phyloP scores from a whole-genome alignment of 306 rosid species.

The Astragalus glycyphyllos region DNA sequence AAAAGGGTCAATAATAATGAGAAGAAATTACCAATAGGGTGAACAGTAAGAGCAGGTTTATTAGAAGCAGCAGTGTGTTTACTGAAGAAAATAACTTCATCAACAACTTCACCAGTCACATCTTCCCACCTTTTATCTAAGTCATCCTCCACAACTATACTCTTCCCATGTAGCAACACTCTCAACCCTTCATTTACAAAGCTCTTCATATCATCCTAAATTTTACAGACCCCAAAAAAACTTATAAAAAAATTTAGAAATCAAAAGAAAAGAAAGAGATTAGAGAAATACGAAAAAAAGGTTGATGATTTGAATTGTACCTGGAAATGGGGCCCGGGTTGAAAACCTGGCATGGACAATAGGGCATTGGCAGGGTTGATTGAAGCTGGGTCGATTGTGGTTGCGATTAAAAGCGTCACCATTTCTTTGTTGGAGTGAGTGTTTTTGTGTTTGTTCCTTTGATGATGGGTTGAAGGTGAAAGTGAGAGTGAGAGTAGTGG shows the following conservation, averaged over 20 bases:
- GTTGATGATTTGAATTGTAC: constrained; percentile 40
- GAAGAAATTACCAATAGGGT: constrained; percentile 71
- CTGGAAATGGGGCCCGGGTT: constrained; percentile 66
- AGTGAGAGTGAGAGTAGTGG: background rate
- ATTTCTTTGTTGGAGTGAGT: constrained; percentile 39
- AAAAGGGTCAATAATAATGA: background rate
- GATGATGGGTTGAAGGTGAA: constrained; percentile 6
- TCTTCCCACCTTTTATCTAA: constrained; percentile 81
- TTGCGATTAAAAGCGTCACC: constrained; percentile 86
- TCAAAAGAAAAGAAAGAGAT: background rate
- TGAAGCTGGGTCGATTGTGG: constrained; percentile 84
- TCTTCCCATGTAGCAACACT: constrained; percentile 59
- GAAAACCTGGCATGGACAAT: constrained; percentile 78
- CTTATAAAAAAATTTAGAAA: background rate
- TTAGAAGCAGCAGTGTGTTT: constrained; percentile 87
- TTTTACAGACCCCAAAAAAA: background rate
- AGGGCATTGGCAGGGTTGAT: constrained; percentile 87
- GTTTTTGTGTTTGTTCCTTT: background rate
- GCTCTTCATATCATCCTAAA: constrained; percentile 65
- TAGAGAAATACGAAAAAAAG: too few relatives aligned
- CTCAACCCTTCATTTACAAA: constrained; percentile 63
- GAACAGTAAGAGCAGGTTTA: constrained; percentile 92
- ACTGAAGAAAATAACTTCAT: constrained; percentile 84
- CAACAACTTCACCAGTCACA: constrained; percentile 69
- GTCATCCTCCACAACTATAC: constrained; percentile 74